Evolutionary conservation across 805 yeast genomes (phyloP), one percentile per base, ranked within the genome.

Genomic region (Yarrowia keelungensis): DNA sequence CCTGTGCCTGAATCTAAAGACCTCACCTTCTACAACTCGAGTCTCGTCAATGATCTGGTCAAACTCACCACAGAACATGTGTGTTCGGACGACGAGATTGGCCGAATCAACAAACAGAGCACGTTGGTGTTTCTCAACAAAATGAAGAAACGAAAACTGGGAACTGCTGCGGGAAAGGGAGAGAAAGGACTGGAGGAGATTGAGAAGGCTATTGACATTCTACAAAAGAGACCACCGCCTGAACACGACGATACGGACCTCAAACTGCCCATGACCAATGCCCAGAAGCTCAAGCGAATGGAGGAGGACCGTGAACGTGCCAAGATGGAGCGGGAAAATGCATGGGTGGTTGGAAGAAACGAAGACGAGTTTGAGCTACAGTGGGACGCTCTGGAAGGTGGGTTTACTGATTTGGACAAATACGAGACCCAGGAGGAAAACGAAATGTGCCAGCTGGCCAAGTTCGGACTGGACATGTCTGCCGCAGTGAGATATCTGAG

Each of bases 271-370:
- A 66, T 72, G 36, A 73, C 82, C 1, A 75, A 75, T 42, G 83
- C 86, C 58, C 91, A 89, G 72, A 86, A 90, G 16, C 76, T 92
- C 16, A 83, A 86, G 45, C 81, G 98, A 70, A 92, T 94, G 88
- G 98, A 94, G 76, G 93, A 89, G 71, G 98, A 94, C 76, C 81
- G 99, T 72, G 99, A 94, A 76, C 81, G 97, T 50, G 54, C 91
- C 74, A 94, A 94, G 76, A 84, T 90, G 71, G 85, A 89, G 14
- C 92, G 93, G 73, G 98, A 94, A 74, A 85, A 84, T 11, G 81
- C 87, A 26, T 92, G 97, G 97, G 83, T 87, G 10, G 86, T 89
- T 0, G 74, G 71, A 38, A 65, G 72, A 26, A 50, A 53, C 26
- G 82, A 81, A 41, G 78, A 90, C 71, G 85, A 88, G 81, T 82